Conservation (phyloP, 164 flowering plant species). For the Litsea cubeba region DNA sequence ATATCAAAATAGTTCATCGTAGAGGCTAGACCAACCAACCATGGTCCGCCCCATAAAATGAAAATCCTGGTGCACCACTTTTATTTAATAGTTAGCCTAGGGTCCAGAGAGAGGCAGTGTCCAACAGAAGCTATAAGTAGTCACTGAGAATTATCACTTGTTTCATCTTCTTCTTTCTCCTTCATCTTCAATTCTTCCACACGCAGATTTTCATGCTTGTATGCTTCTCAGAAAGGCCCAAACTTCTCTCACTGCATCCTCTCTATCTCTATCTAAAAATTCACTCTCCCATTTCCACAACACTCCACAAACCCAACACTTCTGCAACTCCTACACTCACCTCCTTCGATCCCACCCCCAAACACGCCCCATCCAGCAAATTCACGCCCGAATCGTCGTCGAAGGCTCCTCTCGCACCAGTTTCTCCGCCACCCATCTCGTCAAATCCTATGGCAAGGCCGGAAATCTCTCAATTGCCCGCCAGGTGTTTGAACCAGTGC, state of each 20-base stretch:
- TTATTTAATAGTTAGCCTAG: no score
- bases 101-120: no score
- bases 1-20: no score
- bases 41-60: no score
- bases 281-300: background rate
- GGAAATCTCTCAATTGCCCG: conserved; percentile 11
- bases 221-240: background rate
- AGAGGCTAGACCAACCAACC: no score
- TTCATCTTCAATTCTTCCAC: background rate
- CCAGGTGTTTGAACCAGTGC: conserved; percentile 16
- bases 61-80: no score
- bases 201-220: conserved; percentile 34
- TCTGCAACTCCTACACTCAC: conserved; percentile 12
- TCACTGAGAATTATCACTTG: no score
- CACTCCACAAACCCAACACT: background rate
- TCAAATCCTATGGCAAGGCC: conserved; percentile 29
- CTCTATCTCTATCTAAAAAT: background rate
- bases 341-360: conserved; percentile 18
- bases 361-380: conserved; percentile 11
- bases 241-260: background rate
- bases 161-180: no score
- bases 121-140: no score
- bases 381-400: conserved; percentile 21
- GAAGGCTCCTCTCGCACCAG: conserved; percentile 13
- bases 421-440: conserved; percentile 29